A percentile compares a stretch with the other conserved stretches of the same genome.
Conservation (phyloP, 768 basidiomycete species). For the Termitomyces sp. region DNA sequence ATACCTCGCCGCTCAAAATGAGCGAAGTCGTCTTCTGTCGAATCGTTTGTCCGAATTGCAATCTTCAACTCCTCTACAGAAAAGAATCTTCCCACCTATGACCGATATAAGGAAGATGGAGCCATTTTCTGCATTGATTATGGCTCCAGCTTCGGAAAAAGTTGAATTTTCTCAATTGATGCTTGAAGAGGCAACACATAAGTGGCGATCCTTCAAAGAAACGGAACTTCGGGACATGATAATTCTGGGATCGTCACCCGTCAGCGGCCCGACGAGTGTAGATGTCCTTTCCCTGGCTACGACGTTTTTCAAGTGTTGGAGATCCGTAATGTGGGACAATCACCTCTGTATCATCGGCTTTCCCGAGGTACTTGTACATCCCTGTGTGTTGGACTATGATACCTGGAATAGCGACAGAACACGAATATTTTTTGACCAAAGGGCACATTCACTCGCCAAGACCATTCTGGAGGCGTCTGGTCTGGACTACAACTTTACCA, state of each 20-base stretch:
- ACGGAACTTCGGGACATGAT: background rate
- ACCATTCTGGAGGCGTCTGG: conserved; percentile 6
- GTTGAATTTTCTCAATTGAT: background rate
- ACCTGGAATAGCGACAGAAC: background rate
- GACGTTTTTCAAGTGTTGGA: background rate
- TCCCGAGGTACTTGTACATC: background rate
- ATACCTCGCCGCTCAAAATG: background rate
- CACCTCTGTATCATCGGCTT: background rate
- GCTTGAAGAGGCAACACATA: background rate
- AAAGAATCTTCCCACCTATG: background rate
- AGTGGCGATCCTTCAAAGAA: background rate
- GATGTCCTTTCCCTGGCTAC: background rate
- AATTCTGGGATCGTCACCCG: background rate
- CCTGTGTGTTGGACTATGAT: background rate
- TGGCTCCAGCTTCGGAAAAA: background rate
- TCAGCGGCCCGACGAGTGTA: background rate
- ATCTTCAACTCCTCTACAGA: background rate
- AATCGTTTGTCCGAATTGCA: background rate
- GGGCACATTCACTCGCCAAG: background rate
- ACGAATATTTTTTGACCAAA: background rate
- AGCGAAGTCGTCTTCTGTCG: background rate
- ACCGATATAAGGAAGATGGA: background rate
- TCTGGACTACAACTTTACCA: background rate
- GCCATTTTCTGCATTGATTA: background rate
- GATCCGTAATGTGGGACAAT: background rate